Conservation (phyloP, 345 rosid genomes). For the Dovyalis caffra region DNA sequence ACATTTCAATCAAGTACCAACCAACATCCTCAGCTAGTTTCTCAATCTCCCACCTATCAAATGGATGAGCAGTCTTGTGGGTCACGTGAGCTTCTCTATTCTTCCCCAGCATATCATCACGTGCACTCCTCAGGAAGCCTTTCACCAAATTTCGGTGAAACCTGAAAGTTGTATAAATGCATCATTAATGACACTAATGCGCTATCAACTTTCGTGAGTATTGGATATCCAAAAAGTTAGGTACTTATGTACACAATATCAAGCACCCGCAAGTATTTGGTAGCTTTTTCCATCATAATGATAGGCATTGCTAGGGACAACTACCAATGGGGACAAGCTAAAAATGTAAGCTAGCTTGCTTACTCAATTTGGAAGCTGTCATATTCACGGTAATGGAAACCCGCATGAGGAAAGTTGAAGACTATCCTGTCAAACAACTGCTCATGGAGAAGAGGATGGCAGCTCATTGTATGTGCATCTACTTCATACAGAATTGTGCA, state of each 20-base stretch:
- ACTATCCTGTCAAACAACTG: constrained; percentile 26
- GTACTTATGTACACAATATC: too few species aligned
- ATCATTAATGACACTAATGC: background rate
- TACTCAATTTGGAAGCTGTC: constrained; percentile 10
- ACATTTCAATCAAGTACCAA: constrained; percentile 20
- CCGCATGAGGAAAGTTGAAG: constrained; percentile 37
- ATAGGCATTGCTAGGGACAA: background rate
- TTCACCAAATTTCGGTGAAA: constrained; percentile 34
- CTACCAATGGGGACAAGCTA: background rate
- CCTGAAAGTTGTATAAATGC: constrained; percentile 11
- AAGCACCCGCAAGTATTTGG: too few species aligned
- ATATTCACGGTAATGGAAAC: constrained; percentile 2
- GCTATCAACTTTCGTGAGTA: too few species aligned
- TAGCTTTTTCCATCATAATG: too few species aligned
- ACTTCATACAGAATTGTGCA: constrained; percentile 32
- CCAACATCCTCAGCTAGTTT: constrained; percentile 33
- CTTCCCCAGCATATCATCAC: constrained; percentile 29
- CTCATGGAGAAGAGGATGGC: constrained; percentile 8
- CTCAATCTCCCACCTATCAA: constrained; percentile 38
- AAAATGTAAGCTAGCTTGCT: background rate
- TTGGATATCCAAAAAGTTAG: too few species aligned
- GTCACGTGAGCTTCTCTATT: constrained; percentile 54
- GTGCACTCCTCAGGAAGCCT: constrained; percentile 50
- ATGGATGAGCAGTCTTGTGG: constrained; percentile 52
- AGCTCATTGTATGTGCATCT: constrained; percentile 22